phyloP scores from a whole-genome alignment of 2,329 filamentous ascomycete species.

The Dothidotthia symphoricarpi region DNA sequence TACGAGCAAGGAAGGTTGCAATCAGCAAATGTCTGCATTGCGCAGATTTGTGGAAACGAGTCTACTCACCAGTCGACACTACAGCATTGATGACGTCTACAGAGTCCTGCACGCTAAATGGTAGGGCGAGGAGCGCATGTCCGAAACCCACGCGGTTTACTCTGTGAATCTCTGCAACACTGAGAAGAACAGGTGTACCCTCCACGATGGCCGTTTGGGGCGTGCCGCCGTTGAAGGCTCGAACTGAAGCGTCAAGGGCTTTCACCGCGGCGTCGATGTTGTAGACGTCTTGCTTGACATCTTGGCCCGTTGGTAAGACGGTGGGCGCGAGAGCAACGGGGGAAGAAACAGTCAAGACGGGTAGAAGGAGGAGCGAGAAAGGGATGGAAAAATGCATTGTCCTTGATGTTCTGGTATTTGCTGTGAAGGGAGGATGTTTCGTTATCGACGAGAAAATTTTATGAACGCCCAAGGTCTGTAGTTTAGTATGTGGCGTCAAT shows the following conservation, averaged over 20 bases:
- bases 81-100: conserved; percentile 9
- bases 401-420: no score
- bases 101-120: conserved; percentile 9
- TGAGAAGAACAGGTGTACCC: conserved; percentile 13
- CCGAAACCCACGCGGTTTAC: conserved; percentile 17
- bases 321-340: conserved; percentile 2
- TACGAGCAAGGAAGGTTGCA: no score
- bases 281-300: conserved; percentile 13
- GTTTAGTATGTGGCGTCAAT: no score
- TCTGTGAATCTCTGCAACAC: conserved; percentile 17
- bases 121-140: conserved; percentile 11
- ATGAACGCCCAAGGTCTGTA: no score
- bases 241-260: conserved; percentile 9
- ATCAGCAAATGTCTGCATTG: not conserved
- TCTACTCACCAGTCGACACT: conserved; percentile 9
- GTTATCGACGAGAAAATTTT: no score
- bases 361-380: not conserved
- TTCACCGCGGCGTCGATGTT: conserved; percentile 19
- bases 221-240: conserved; percentile 4
- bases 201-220: conserved; percentile 12
- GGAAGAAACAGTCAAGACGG: no score
- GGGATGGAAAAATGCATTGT: conserved; percentile 1
- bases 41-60: not conserved
- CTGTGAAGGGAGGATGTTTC: no score
- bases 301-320: conserved; percentile 9